Base-by-base conservation (phyloP, 2,329 filamentous ascomycete species). In the Emergomyces orientalis region DNA sequence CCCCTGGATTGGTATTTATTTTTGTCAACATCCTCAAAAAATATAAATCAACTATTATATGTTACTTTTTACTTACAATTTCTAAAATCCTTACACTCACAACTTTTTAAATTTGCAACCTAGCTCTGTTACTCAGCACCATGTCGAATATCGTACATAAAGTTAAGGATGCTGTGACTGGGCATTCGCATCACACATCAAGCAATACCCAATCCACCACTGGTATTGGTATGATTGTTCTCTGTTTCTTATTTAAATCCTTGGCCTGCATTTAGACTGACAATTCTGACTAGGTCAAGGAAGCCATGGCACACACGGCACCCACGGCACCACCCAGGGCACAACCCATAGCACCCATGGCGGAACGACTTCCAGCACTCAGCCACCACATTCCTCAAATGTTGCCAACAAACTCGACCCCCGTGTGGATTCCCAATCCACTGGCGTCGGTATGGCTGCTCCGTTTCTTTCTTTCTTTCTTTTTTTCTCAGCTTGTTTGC, bases 111-210 rank as follows among this genome's bases (percentile, higher is more conserved):
- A 49, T 49, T 3, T 27, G 47, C n/a, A 37, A 47, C 39, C 27
- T 30, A 54, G 57, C 7, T 27, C 27, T 8, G 2, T 19, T n/a
- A 58, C 22, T 45, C 51, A 22, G 62, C 74, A 74, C 62, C 64
- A 82, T 81, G 80, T 78, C 78, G 47, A 70, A 70, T 59, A 69
- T 80, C 61, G 68, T 80, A 62, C 74, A 81, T 70, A 81, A 81
- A 64, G 75, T 80, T 61, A 82, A 80, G 70, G 76, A 81, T 49
- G 77, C 70, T 65, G 64, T 82, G 60, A 69, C 68, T 32, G 69
- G 74, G 37, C 68, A 74, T 66, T 67, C 72, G 62, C 64, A 70
- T 47, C 51, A 67, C 55, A 64, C 62, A 30, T 57, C 69, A 22
- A 47, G 56, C 57, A 64, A 65, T 27, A 66, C 68, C 49, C 54